phyloP scores from a whole-genome alignment of 2,329 filamentous ascomycete species.

The Sporothrix humicola region DNA sequence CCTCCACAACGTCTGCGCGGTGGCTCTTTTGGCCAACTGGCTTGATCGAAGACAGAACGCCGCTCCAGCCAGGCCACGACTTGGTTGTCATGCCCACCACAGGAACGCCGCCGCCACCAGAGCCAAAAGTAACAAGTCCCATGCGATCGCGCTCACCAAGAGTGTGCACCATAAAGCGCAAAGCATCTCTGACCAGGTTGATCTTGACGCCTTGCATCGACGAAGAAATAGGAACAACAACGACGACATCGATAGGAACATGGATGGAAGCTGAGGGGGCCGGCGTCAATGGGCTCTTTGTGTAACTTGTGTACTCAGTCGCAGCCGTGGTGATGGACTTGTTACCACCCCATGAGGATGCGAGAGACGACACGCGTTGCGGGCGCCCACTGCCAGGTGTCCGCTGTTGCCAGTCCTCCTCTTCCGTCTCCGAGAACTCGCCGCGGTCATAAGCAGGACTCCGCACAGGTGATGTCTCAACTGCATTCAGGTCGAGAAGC shows the following conservation, averaged over 20 bases:
- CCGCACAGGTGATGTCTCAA: slow-evolving; percentile 67
- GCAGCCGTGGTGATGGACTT: slow-evolving; percentile 86
- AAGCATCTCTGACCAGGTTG: slow-evolving; percentile 85
- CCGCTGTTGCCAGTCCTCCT: slow-evolving; percentile 79
- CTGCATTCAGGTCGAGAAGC: slow-evolving; percentile 78
- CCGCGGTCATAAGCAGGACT: slow-evolving; percentile 78
- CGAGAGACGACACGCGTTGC: slow-evolving; percentile 71
- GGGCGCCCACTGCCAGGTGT: slow-evolving; percentile 41
- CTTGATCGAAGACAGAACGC: slow-evolving; percentile 83
- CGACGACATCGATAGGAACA: slow-evolving; percentile 91
- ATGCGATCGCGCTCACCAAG: slow-evolving; percentile 93
- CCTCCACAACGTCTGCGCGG: slow-evolving; percentile 94
- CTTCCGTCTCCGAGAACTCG: slow-evolving; percentile 81
- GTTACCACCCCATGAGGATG: slow-evolving; percentile 79
- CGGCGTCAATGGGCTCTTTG: slow-evolving; percentile 51
- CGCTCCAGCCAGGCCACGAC: slow-evolving; percentile 88
- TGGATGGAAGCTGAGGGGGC: slow-evolving; percentile 66
- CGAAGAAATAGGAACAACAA: slow-evolving; percentile 95
- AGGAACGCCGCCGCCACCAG: slow-evolving; percentile 88
- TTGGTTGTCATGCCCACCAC: slow-evolving; percentile 99
- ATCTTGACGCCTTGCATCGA: slow-evolving; percentile 99
- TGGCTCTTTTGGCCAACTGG: slow-evolving; percentile 96
- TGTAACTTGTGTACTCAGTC: slow-evolving; percentile 86
- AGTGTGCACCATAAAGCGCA: slow-evolving; percentile 88
- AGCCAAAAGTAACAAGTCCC: slow-evolving; percentile 96